These are phyloP conservation scores for Baeospora myosura DNA, from an alignment of 1,284 basidiomycete genomes.

Conservation along the genomic window DNA sequence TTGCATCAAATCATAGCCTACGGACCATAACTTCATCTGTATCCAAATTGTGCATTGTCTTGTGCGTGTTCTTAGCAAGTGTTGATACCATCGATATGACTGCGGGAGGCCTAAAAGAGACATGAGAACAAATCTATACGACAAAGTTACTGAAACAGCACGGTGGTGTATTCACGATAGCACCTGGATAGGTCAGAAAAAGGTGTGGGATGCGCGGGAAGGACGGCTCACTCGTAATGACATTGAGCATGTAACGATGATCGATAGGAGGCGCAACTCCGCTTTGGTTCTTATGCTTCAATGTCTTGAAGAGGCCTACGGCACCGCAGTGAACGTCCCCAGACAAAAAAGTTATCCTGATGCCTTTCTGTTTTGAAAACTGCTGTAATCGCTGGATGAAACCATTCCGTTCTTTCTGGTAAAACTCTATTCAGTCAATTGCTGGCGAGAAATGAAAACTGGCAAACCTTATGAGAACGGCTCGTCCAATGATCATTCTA, in stretches of 20 bases:
- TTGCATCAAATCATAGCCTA: slow-evolving; percentile 6
- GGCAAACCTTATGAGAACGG: slow-evolving; percentile 67
- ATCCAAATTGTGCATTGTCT: slow-evolving; percentile 64
- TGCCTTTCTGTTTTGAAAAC: slow-evolving; percentile 51
- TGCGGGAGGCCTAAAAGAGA: slow-evolving; percentile 45
- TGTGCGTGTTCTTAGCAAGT: slow-evolving; percentile 78
- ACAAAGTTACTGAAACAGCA: slow-evolving; percentile 22
- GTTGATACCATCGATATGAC: slow-evolving; percentile 79
- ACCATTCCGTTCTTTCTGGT: slow-evolving; percentile 84
- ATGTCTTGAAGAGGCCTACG: slow-evolving; percentile 72
- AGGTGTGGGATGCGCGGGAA: slow-evolving; percentile 6
- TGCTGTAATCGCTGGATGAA: slow-evolving; percentile 75
- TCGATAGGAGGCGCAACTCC: slow-evolving; percentile 53
- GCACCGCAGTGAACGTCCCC: slow-evolving; percentile 91
- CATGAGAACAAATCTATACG: not conserved
- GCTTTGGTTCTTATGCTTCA: slow-evolving; percentile 40
- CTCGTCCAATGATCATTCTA: slow-evolving; percentile 90
- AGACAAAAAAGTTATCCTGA: slow-evolving; percentile 78
- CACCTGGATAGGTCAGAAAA: slow-evolving; percentile 34
- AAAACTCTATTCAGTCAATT: slow-evolving; percentile 3
- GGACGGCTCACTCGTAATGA: slow-evolving; percentile 57
- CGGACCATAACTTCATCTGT: slow-evolving; percentile 91
- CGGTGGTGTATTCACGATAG: slow-evolving; percentile 77
- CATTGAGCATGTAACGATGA: slow-evolving; percentile 82
- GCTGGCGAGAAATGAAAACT: slow-evolving; percentile 2